Conservation (phyloP, 2,329 filamentous ascomycete genomes). For the Dactylellina cionopaga region DNA sequence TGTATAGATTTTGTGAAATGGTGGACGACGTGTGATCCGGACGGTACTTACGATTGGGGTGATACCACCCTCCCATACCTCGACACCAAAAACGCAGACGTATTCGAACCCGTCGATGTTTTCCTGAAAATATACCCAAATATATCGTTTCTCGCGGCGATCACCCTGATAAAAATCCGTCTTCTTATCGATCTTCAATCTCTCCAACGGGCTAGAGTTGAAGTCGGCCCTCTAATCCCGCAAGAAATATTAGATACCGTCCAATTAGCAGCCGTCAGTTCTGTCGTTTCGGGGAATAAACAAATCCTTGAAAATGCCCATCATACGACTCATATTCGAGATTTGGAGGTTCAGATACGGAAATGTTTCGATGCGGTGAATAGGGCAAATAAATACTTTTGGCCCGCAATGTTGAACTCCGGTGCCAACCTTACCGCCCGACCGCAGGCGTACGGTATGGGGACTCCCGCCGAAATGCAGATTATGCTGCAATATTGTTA, state of each 20-base stretch:
- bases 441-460: slow-evolving; percentile 52
- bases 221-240: slow-evolving; percentile 54
- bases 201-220: slow-evolving; percentile 55
- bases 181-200: slow-evolving; percentile 59
- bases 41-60: slow-evolving; percentile 60
- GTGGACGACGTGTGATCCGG: slow-evolving; percentile 59
- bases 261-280: not conserved
- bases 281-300: not conserved
- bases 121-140: slow-evolving; percentile 37
- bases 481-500: slow-evolving; percentile 55
- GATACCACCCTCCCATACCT: slow-evolving; percentile 60
- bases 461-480: slow-evolving; percentile 56
- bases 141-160: slow-evolving; percentile 54
- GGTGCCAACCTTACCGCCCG: slow-evolving; percentile 53
- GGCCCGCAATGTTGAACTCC: slow-evolving; percentile 55
- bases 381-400: slow-evolving; percentile 57
- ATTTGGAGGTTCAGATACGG: slow-evolving; percentile 56
- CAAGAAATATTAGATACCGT: slow-evolving; percentile 58
- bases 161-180: slow-evolving; percentile 61
- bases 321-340: slow-evolving; percentile 44
- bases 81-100: slow-evolving; percentile 61
- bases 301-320: not conserved
- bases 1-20: slow-evolving; percentile 66
- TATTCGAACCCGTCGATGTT: slow-evolving; percentile 60
- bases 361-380: slow-evolving; percentile 53